Evolutionary conservation across 2,329 filamentous ascomycete genomes (phyloP).

Genomic region (Penicillium griseofulvum): DNA sequence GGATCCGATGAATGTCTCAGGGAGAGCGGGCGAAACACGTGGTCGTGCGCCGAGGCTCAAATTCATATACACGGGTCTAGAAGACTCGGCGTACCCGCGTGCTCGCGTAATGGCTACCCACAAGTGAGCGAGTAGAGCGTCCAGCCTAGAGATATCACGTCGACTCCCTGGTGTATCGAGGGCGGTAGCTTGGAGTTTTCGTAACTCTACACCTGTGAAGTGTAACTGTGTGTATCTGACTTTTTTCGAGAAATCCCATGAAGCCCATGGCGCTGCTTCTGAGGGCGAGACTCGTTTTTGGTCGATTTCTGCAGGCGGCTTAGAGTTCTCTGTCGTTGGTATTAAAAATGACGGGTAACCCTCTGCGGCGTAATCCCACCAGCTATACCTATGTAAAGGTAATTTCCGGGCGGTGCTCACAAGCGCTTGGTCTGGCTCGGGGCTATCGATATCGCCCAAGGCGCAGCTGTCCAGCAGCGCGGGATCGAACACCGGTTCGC

Average conservation of each 20-base stretch:
- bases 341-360: not conserved
- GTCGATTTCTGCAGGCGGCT: not conserved
- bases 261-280: not conserved
- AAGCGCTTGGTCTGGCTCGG: not conserved
- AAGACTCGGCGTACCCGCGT: not conserved
- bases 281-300: not conserved
- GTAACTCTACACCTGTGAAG: not conserved
- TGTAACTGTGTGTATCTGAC: conserved; percentile 1
- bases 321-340: conserved; percentile 5
- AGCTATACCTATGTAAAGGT: conserved; percentile 5
- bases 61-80: conserved; percentile 27
- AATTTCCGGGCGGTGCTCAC: not conserved
- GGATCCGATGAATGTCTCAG: conserved; percentile 46
- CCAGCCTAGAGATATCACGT: conserved; percentile 3
- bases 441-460: conserved; percentile 1
- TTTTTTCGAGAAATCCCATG: conserved; percentile 1
- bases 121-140: conserved; percentile 2
- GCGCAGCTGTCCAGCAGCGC: not conserved
- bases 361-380: conserved; percentile 1
- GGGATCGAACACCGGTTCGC: not conserved
- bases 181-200: not conserved
- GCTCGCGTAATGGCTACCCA: not conserved
- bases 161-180: not conserved
- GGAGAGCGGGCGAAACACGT: conserved; percentile 41
- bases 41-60: conserved; percentile 44